Evolutionary conservation across 805 yeast genomes (phyloP), one percentile per base, ranked within the genome.

Genomic region (Blastobotrys muscicola): DNA sequence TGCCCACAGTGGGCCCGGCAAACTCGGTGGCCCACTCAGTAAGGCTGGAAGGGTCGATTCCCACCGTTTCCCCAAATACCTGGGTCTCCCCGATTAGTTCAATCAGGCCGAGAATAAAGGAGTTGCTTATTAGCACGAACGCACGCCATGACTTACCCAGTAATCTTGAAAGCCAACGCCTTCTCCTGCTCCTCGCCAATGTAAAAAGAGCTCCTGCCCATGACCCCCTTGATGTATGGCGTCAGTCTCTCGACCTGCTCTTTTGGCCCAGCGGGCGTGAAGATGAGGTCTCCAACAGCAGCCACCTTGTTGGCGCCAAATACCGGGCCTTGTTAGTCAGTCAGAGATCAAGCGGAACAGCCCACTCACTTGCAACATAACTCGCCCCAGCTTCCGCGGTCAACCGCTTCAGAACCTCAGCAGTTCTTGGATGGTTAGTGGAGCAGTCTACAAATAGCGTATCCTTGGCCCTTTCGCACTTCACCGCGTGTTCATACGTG

Each of bases 261-360:
- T 43, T 50, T 46, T 10, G 50, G 44, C 3, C 62, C 62, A 8
- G 58, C 45, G 7, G 54, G 45, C 14, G 48, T 52, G 44, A 57
- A 52, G 13, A 57, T 45, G 4, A 57, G 50, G 34, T 45, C 41
- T 8, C 51, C 59, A 3, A 55, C 54, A 8, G 45, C 47, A 2
- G 61, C 59, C 31, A 53, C 43, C 8, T 59, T 56, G 9, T 54
- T 50, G 10, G 57, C 56, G 11, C 61, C 61, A 41, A 57, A 57
- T 38, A 57, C 61, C 2, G 61, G 61, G 31, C 56, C 26, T 20
- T 20, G 26, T 20, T 20, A 20, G 26, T 20, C 26, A 20, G 26
- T 20, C 26, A 20, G n/a, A n/a, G n/a, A n/a, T n/a, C n/a, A n/a
- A 20, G 4, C 26, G 26, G 6, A 6, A 20, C 6, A 4, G 26